Percentiles rank a stretch among this genome's conserved stretches.
These are phyloP conservation scores for Arachis stenosperma DNA, from an alignment of 306 rosid species.

Conservation along the genomic window DNA sequence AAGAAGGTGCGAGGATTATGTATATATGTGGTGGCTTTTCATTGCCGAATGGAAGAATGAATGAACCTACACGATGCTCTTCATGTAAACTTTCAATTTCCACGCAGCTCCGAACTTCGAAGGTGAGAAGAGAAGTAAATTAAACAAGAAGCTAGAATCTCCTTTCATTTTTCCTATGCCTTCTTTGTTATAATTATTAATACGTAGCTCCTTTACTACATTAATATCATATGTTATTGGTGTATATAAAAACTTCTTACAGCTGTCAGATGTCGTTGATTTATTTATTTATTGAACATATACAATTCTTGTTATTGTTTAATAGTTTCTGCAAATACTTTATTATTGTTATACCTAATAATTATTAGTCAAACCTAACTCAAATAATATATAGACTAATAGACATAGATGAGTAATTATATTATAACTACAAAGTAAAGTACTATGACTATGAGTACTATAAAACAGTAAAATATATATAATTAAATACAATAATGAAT, in stretches of 20 bases:
- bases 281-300: not conserved
- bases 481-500: not conserved
- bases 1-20: slow-evolving; percentile 10
- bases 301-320: not conserved
- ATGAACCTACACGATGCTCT: slow-evolving; percentile 13
- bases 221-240: not conserved
- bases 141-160: not conserved
- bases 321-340: not conserved
- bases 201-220: not conserved
- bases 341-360: not conserved
- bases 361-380: not conserved
- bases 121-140: not conserved
- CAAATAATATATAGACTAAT: not conserved
- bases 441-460: not conserved
- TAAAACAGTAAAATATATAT: not conserved
- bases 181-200: not conserved
- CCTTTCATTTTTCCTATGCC: not conserved
- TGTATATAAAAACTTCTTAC: not conserved
- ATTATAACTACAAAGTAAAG: not conserved
- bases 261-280: not conserved
- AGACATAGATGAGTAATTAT: not conserved
- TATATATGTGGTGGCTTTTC: slow-evolving; percentile 17
- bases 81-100: slow-evolving; percentile 27
- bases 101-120: slow-evolving; percentile 10
- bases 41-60: slow-evolving; percentile 18